These are phyloP conservation scores for Madurella mycetomatis DNA, from an alignment of 2,329 filamentous ascomycete genomes.

Conservation along the genomic window DNA sequence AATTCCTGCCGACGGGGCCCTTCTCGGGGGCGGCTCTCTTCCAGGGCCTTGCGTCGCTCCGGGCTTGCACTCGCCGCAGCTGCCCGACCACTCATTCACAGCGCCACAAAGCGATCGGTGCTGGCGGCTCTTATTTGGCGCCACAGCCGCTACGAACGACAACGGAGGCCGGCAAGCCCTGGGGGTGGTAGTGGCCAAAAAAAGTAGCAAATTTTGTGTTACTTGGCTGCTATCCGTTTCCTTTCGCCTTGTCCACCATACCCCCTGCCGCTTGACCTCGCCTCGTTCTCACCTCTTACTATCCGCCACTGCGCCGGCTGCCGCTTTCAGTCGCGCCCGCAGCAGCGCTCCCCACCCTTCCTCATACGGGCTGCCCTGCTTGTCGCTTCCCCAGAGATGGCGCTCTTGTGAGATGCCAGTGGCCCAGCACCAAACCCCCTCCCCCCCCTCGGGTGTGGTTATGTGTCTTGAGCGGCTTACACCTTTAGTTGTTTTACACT, in stretches of 20 bases:
- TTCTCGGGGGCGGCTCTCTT: not conserved
- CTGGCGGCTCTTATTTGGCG: slow-evolving; percentile 5
- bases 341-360: slow-evolving; percentile 18
- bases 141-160: not conserved
- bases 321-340: slow-evolving; percentile 19
- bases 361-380: slow-evolving; percentile 8
- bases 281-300: slow-evolving; percentile 9
- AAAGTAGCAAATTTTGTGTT: slow-evolving; percentile 15
- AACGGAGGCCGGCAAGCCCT: not conserved
- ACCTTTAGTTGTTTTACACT: slow-evolving; percentile 14
- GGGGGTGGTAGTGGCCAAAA: slow-evolving; percentile 18
- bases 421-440: slow-evolving; percentile 17
- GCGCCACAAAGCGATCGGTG: not conserved
- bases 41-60: not conserved
- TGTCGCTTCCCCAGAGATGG: slow-evolving; percentile 20
- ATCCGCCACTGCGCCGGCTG: slow-evolving; percentile 21
- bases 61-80: not conserved
- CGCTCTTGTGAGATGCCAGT: slow-evolving; percentile 24
- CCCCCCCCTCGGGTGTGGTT: slow-evolving; percentile 8
- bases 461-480: slow-evolving; percentile 15
- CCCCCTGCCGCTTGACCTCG: slow-evolving; percentile 12
- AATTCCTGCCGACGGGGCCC: not conserved
- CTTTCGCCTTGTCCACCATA: slow-evolving; percentile 5
- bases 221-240: slow-evolving; percentile 2
- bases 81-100: not conserved